Evolutionary conservation across 1,284 basidiomycete genomes (phyloP).

Genomic region (Ustilago tritici): DNA sequence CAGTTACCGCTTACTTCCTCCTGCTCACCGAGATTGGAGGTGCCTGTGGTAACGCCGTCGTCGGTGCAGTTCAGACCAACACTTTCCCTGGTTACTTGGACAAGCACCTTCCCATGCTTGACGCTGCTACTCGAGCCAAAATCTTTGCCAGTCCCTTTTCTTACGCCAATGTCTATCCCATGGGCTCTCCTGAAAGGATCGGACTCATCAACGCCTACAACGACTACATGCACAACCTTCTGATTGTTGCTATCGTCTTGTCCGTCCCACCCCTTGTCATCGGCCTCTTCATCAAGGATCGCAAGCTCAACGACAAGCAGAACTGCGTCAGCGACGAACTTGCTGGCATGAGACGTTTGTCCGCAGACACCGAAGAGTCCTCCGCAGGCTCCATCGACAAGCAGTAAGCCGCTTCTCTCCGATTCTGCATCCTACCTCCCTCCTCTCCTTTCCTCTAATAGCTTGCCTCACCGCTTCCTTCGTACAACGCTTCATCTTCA

Average conservation of each 20-base stretch:
- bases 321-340: conserved; percentile 67
- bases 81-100: conserved; percentile 48
- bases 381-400: conserved; percentile 31
- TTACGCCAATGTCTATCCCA: conserved; percentile 32
- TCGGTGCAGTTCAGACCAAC: conserved; percentile 59
- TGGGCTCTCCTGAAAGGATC: conserved; percentile 47
- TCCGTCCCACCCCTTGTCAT: conserved; percentile 58
- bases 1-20: conserved; percentile 68
- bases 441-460: neutral
- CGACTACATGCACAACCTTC: conserved; percentile 57
- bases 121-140: conserved; percentile 20
- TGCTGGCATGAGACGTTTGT: conserved; percentile 53
- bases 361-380: conserved; percentile 22
- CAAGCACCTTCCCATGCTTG: conserved; percentile 47
- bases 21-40: conserved; percentile 65
- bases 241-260: conserved; percentile 61
- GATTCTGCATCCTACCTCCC: neutral
- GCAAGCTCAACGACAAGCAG: conserved; percentile 61
- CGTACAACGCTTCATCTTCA: neutral
- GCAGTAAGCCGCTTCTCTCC: conserved; percentile 10
- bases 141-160: conserved; percentile 36
- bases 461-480: too few species aligned
- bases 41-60: conserved; percentile 61
- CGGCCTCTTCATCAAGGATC: conserved; percentile 55
- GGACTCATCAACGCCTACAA: conserved; percentile 63